Evolutionary conservation across 2,329 filamentous ascomycete species (phyloP).

Genomic region (Apiospora hydei): DNA sequence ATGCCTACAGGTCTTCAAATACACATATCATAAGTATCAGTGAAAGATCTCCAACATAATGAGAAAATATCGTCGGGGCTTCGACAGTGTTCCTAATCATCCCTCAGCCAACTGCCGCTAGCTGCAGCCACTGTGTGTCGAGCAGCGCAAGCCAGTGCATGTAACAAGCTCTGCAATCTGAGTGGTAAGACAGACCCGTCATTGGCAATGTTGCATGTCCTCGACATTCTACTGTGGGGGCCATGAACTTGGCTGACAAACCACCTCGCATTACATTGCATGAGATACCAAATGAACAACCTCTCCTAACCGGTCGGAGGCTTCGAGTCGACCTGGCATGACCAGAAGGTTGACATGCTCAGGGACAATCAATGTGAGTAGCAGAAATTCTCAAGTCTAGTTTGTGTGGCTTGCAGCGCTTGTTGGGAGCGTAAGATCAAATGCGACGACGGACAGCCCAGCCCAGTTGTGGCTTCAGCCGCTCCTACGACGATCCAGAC

Average conservation of each 20-base stretch:
- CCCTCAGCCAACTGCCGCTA: neutral
- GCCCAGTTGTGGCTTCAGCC: too few species aligned
- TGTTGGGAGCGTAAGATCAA: neutral
- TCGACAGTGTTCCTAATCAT: neutral
- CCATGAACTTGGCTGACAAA: neutral
- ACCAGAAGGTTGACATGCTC: too few species aligned
- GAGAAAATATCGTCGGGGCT: too few species aligned
- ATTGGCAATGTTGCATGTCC: neutral
- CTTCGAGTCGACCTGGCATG: neutral
- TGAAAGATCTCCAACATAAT: too few species aligned
- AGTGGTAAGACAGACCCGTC: neutral
- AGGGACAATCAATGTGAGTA: too few species aligned
- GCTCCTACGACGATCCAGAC: too few species aligned
- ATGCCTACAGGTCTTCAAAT: neutral
- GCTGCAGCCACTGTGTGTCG: too few species aligned
- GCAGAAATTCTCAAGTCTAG: neutral
- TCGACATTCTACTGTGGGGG: neutral
- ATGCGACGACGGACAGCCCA: neutral
- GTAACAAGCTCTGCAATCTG: too few species aligned
- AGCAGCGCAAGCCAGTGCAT: neutral
- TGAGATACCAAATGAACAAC: neutral
- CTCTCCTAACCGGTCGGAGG: too few species aligned
- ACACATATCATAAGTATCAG: too few species aligned
- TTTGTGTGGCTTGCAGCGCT: neutral
- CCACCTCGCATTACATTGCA: neutral